Percentiles rank a stretch among this genome's conserved stretches.
Conservation (phyloP, 2,329 filamentous ascomycete genomes). For the Cryphonectria carpinicola region DNA sequence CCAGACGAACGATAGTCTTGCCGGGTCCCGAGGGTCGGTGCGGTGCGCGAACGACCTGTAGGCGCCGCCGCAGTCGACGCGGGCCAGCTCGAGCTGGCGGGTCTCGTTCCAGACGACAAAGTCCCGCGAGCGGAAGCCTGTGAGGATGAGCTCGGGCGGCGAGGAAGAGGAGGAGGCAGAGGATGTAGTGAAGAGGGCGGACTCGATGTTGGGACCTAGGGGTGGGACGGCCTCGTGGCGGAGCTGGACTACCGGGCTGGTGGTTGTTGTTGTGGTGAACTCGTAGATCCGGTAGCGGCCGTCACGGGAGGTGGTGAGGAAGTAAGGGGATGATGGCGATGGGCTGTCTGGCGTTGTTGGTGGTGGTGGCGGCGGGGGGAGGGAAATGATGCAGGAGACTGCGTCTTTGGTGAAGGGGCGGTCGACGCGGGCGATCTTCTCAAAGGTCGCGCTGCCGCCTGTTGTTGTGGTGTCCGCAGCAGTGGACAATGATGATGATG, state of each 20-base stretch:
- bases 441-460: conserved; percentile 32
- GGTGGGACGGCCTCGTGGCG: conserved; percentile 72
- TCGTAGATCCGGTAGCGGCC: conserved; percentile 72
- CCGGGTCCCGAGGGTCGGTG: conserved; percentile 25
- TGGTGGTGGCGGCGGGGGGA: conserved; percentile 38
- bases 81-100: conserved; percentile 68
- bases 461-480: conserved; percentile 24
- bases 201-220: conserved; percentile 77
- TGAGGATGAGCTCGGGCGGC: conserved; percentile 66
- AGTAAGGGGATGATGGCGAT: conserved; percentile 41
- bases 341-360: conserved; percentile 11
- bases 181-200: conserved; percentile 59
- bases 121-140: conserved; percentile 78
- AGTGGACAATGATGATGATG: too few relatives aligned
- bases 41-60: conserved; percentile 74
- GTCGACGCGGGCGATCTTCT: conserved; percentile 40
- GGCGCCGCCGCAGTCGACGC: conserved; percentile 80
- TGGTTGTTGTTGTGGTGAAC: conserved; percentile 35
- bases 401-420: conserved; percentile 57
- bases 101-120: conserved; percentile 85
- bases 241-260: conserved; percentile 44
- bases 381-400: conserved; percentile 67
- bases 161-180: conserved; percentile 31
- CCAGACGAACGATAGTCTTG: conserved; percentile 63
- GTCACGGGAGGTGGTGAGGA: conserved; percentile 77